Conservation (phyloP, 805 yeast species). For the Metschnikowia kunwiensis region DNA sequence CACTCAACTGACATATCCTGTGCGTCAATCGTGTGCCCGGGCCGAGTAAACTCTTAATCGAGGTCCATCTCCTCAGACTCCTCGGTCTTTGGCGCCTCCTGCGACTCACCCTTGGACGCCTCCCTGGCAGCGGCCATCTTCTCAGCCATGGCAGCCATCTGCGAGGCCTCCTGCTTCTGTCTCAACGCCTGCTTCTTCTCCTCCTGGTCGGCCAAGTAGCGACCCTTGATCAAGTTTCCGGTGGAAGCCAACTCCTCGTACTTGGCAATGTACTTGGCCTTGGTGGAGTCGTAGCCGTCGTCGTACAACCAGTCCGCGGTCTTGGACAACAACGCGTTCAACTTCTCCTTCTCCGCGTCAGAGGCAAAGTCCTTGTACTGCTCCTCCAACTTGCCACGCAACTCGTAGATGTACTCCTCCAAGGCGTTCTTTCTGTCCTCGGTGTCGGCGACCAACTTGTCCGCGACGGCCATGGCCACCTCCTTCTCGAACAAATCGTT, state of each 20-base stretch:
- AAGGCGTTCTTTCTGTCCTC: slow-evolving; percentile 98
- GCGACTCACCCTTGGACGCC: slow-evolving; percentile 35
- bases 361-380: slow-evolving; percentile 84
- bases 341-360: slow-evolving; percentile 82
- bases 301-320: slow-evolving; percentile 99
- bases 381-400: slow-evolving; percentile 95
- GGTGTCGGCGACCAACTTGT: slow-evolving; percentile 96
- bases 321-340: slow-evolving; percentile 67
- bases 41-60: slow-evolving; percentile 12
- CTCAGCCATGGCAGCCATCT: slow-evolving; percentile 79
- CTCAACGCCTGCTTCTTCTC: slow-evolving; percentile 88
- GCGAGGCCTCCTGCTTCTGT: slow-evolving; percentile 83
- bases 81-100: slow-evolving; percentile 20
- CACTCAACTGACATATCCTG: slow-evolving; percentile 2
- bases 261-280: slow-evolving; percentile 96
- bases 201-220: slow-evolving; percentile 91
- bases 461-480: slow-evolving; percentile 79
- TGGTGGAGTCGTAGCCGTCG: slow-evolving; percentile 93
- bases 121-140: slow-evolving; percentile 77
- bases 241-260: slow-evolving; percentile 93
- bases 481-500: slow-evolving; percentile 75
- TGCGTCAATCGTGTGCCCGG: slow-evolving; percentile 5
- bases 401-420: slow-evolving; percentile 97
- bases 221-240: slow-evolving; percentile 94
- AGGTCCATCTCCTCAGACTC: slow-evolving; percentile 21